Evolutionary conservation across 768 basidiomycete species (phyloP).

Genomic region (Ephemerocybe angulata): DNA sequence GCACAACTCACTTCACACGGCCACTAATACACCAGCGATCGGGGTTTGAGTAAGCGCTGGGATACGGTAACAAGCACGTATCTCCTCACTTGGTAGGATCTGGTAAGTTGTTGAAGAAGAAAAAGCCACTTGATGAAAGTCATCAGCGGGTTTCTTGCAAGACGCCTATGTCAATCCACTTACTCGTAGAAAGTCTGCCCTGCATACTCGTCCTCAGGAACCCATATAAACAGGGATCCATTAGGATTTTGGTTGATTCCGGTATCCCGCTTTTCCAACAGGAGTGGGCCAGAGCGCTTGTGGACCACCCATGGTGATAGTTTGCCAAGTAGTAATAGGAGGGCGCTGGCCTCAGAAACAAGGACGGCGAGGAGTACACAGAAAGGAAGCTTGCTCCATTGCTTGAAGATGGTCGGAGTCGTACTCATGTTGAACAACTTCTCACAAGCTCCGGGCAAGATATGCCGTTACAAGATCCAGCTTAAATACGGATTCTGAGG

Average conservation of each 20-base stretch:
- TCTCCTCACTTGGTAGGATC: constrained; percentile 67
- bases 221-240: constrained; percentile 57
- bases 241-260: constrained; percentile 42
- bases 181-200: constrained; percentile 72
- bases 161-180: constrained; percentile 13
- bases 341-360: too few relatives aligned
- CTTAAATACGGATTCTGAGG: too few relatives aligned
- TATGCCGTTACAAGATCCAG: too few relatives aligned
- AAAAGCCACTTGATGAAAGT: constrained; percentile 40
- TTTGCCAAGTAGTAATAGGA: too few relatives aligned
- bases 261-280: too few relatives aligned
- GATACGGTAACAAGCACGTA: constrained; percentile 8
- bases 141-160: neutral
- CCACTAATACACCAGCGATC: constrained; percentile 43
- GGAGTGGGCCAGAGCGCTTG: too few relatives aligned
- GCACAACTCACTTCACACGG: constrained; percentile 55
- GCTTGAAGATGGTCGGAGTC: too few relatives aligned
- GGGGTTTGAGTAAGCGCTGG: constrained; percentile 8
- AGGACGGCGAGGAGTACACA: too few relatives aligned
- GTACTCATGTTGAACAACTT: too few relatives aligned
- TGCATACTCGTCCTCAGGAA: constrained; percentile 61
- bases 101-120: constrained; percentile 52
- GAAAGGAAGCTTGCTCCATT: too few relatives aligned
- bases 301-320: too few relatives aligned
- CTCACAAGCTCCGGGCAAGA: too few relatives aligned